Percentiles rank a stretch among this genome's conserved stretches.
phyloP scores from a whole-genome alignment of 2,329 filamentous ascomycete genomes.

The Botrytis porri region DNA sequence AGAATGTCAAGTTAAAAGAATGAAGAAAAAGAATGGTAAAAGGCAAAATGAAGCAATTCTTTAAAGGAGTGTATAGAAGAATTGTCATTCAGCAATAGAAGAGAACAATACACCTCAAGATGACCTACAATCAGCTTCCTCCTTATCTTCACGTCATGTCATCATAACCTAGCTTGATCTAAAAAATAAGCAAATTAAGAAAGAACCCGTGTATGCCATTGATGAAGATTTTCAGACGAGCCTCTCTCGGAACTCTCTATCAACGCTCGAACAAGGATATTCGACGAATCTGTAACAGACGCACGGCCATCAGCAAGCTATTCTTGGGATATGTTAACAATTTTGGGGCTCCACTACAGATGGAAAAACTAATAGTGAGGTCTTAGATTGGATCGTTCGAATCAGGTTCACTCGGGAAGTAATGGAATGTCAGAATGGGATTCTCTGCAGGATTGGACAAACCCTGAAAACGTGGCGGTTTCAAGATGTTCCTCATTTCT shows the following conservation, averaged over 20 bases:
- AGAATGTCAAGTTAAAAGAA: background rate
- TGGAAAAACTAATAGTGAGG: background rate
- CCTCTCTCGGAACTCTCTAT: background rate
- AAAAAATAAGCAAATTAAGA: background rate
- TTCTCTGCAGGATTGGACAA: background rate
- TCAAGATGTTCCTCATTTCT: background rate
- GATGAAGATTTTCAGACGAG: background rate
- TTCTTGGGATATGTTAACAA: background rate
- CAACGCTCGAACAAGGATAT: background rate
- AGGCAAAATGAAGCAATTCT: background rate
- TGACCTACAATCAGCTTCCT: background rate
- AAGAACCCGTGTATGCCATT: background rate
- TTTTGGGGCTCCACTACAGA: background rate
- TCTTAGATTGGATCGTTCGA: background rate
- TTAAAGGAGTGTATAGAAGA: background rate
- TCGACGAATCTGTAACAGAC: background rate
- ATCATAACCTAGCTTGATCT: background rate
- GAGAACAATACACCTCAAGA: background rate
- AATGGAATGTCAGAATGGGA: background rate
- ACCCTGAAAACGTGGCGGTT: background rate
- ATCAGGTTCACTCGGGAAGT: background rate
- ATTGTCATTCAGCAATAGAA: background rate
- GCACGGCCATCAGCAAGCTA: background rate
- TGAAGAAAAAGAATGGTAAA: too few species aligned
- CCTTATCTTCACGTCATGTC: conserved; percentile 5